Percentiles rank a stretch among this genome's conserved stretches.
phyloP scores from a whole-genome alignment of 2,329 filamentous ascomycete genomes.

The Lachnellula arida region DNA sequence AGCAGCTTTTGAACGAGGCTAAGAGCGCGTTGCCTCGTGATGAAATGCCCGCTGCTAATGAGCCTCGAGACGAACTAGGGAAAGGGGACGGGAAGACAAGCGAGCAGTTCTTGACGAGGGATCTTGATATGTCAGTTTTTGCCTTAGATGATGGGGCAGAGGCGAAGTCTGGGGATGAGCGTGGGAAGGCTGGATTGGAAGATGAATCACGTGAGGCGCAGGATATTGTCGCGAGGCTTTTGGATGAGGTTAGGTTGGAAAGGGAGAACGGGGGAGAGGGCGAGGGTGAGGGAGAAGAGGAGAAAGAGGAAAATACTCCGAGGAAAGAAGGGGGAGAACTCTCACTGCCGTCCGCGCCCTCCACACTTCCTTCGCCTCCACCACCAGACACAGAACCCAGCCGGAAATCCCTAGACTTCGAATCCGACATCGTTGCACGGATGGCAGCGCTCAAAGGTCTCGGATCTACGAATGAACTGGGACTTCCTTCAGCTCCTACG shows the following conservation, averaged over 20 bases:
- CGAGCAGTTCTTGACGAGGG: slow-evolving; percentile 15
- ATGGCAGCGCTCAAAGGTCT: slow-evolving; percentile 26
- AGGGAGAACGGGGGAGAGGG: not conserved
- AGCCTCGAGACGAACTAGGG: slow-evolving; percentile 29
- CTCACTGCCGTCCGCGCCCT: slow-evolving; percentile 20
- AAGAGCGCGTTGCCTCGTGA: slow-evolving; percentile 14
- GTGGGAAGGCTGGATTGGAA: slow-evolving; percentile 28
- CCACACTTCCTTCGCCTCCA: slow-evolving; percentile 16
- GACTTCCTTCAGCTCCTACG: slow-evolving; percentile 30
- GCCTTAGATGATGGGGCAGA: slow-evolving; percentile 39
- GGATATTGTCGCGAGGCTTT: slow-evolving; percentile 27
- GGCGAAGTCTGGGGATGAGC: slow-evolving; percentile 34
- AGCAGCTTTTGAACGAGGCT: slow-evolving; percentile 28
- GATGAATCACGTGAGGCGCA: slow-evolving; percentile 28
- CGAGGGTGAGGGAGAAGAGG: not conserved
- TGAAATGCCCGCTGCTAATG: not conserved
- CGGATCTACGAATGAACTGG: slow-evolving; percentile 16
- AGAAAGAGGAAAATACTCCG: not conserved
- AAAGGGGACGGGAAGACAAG: slow-evolving; percentile 24
- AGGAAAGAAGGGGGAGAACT: slow-evolving; percentile 4
- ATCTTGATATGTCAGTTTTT: slow-evolving; percentile 31
- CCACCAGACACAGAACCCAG: slow-evolving; percentile 13
- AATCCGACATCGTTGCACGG: slow-evolving; percentile 26
- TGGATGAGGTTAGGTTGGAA: slow-evolving; percentile 30
- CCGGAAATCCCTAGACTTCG: slow-evolving; percentile 25